Evolutionary conservation across 129 eudicot genomes (phyloP), one percentile per base, ranked within the genome.

Genomic region (Helichrysum umbraculigerum): DNA sequence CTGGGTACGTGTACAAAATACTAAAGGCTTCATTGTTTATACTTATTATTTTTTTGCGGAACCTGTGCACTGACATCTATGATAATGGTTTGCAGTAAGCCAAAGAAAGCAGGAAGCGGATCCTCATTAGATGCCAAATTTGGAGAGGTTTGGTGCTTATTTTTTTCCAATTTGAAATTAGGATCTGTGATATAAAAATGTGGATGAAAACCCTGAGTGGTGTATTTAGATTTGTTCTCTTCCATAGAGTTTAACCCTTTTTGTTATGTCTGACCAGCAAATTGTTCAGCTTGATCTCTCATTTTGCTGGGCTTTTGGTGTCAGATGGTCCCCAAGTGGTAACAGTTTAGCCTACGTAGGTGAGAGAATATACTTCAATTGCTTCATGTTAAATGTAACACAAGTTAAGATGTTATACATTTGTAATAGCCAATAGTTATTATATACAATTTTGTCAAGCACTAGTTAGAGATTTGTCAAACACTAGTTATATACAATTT

Each of bases 201-300:
- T n/a, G 19, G 28, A 29, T 61, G 66, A 61, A 25, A 60, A 10
- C 32, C 12, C 6, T 47, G 54, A 22, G 60, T 37, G 33, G 72
- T 37, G n/a, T 34, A 8, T 0, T 25, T 21, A 68, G 3, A 34
- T 39, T 15, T 32, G 16, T 14, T 47, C 17, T 47, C 12, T 20
- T n/a, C 7, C 1, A 16, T 44, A 33, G 60, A 32, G 35, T 12
- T 0, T 66, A 56, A 66, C 16, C 14, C 33, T 72, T 68, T 67
- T 34, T 33, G 25, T 68, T 42, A 65, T 77, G 73, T 75, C 71
- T 74, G 83, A 66, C 65, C 98, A 94, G 97, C 98, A 91, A 94
- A 94, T 94, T 35, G 80, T 91, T 87, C 97, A 91, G 87, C 96
- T 94, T 72, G 98, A 94, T 89, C 96, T 94, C 82, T 94, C 97